Conservation (phyloP, 2,329 filamentous ascomycete genomes). For the Aureobasidium sp. region DNA sequence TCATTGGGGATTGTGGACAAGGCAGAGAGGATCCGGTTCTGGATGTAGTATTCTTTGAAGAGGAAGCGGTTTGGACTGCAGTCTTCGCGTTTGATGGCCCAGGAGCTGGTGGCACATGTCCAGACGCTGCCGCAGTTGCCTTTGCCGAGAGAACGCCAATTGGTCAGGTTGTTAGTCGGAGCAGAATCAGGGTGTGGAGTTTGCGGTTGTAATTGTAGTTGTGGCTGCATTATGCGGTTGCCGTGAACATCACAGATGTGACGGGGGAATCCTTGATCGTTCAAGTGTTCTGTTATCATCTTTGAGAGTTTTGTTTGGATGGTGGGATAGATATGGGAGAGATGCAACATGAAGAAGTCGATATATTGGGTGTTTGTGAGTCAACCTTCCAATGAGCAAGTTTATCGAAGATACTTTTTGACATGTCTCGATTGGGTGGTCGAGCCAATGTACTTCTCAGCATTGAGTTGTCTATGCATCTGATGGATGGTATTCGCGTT, state of each 20-base stretch:
- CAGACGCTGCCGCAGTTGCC: conserved; percentile 17
- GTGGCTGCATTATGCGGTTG: not conserved
- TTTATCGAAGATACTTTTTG: no score
- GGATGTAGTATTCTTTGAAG: conserved; percentile 16
- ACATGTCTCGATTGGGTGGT: no score
- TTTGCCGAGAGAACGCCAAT: conserved; percentile 11
- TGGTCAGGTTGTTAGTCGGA: not conserved
- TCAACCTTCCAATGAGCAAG: no score
- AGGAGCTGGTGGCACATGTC: not conserved
- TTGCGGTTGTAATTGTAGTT: not conserved
- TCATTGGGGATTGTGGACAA: not conserved
- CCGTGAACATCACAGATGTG: not conserved
- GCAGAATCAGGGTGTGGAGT: not conserved
- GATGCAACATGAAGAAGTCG: no score
- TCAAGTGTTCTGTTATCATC: no score
- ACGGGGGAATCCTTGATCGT: not conserved
- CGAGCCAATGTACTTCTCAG: no score
- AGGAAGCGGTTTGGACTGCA: conserved; percentile 7
- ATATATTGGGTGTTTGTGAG: no score
- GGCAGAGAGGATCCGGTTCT: not conserved
- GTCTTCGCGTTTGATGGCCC: conserved; percentile 16
- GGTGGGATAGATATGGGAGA: no score
- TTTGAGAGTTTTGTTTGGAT: no score
- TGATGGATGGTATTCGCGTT: no score
- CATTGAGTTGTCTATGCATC: no score